Base-by-base conservation (phyloP, 1,139 yeast genomes). In the Spathaspora jeffriesii region DNA sequence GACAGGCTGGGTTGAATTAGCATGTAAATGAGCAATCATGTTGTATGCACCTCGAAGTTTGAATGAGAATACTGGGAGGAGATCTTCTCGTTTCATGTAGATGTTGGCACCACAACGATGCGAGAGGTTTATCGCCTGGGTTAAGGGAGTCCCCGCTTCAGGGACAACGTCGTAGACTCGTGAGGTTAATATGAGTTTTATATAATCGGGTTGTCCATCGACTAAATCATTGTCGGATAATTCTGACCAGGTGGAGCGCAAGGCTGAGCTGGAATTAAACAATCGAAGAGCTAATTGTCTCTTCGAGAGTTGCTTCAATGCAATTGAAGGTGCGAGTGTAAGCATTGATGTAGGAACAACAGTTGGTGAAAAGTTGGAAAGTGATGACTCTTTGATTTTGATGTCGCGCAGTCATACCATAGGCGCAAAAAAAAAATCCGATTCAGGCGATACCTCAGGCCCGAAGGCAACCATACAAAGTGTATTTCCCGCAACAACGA, bases 21-120 rank as follows among this genome's bases (percentile, higher is more conserved):
- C 48, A 43, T 88, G 84, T 48, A 93, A 70, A 59, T 92, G 88
- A 36, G 98, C 95, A 60, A 93, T 87, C 96, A 90, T 91, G 65
- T 93, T 93, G 68, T 92, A 90, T 21, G 99, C 99, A 50, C 99
- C 99, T 64, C 99, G 84, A 52, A 93, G 77, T 70, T 93, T 93
- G 79, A 93, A 93, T 36, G 96, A 88, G 67, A 93, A 93, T 11
- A 95, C 99, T 0, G 99, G 98, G 47, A 90, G 78, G 43, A 91
- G 74, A 61, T 95, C 99, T 64, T 93, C 99, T 55, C 99, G 78
- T 61, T 93, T 93, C 55, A 93, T 72, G 52, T 78, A 76, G 14
- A 95, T 84, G 43, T 85, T 85, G 39, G 96, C 76, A 43, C 87
- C 87, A 20, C 84, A 74, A 59, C 83, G 84, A 46, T 85, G 85